Percentiles rank a stretch among this genome's conserved stretches.
These are phyloP conservation scores for Xylariomycetidae sp. DNA, from an alignment of 2,329 filamentous ascomycete species.

Conservation along the genomic window DNA sequence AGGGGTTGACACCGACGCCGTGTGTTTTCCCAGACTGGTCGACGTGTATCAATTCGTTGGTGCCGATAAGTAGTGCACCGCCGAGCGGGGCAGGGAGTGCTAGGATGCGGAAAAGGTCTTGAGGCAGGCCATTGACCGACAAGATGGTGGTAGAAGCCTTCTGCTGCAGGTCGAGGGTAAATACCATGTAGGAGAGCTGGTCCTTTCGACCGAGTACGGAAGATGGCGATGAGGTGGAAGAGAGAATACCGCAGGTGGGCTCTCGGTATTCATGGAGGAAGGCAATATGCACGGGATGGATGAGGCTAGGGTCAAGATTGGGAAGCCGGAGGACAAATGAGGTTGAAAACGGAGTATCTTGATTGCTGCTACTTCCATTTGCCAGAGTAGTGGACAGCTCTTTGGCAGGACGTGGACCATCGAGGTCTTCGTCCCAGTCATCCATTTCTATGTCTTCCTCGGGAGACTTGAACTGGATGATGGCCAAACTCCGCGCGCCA, in stretches of 20 bases:
- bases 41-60: slow-evolving; percentile 89
- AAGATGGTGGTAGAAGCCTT: slow-evolving; percentile 88
- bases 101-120: slow-evolving; percentile 77
- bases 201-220: slow-evolving; percentile 77
- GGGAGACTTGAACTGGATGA: slow-evolving; percentile 82
- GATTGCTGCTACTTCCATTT: slow-evolving; percentile 41
- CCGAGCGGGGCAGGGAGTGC: slow-evolving; percentile 82
- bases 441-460: slow-evolving; percentile 88
- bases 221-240: slow-evolving; percentile 68
- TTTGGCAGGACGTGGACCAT: slow-evolving; percentile 57
- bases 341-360: slow-evolving; percentile 72
- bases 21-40: slow-evolving; percentile 93
- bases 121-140: slow-evolving; percentile 77
- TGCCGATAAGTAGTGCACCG: slow-evolving; percentile 78
- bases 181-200: slow-evolving; percentile 84
- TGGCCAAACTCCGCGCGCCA: slow-evolving; percentile 79
- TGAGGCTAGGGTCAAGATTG: slow-evolving; percentile 77
- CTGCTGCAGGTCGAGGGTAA: slow-evolving; percentile 90
- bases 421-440: slow-evolving; percentile 79
- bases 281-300: slow-evolving; percentile 83
- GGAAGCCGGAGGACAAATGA: slow-evolving; percentile 93
- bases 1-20: slow-evolving; percentile 86
- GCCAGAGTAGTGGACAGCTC: slow-evolving; percentile 33
- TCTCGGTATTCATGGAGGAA: slow-evolving; percentile 97
- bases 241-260: slow-evolving; percentile 92